Percentiles rank a stretch among this genome's conserved stretches.
Conservation (phyloP, 352 stramenopile genomes). For the Phytophthora quininea region DNA sequence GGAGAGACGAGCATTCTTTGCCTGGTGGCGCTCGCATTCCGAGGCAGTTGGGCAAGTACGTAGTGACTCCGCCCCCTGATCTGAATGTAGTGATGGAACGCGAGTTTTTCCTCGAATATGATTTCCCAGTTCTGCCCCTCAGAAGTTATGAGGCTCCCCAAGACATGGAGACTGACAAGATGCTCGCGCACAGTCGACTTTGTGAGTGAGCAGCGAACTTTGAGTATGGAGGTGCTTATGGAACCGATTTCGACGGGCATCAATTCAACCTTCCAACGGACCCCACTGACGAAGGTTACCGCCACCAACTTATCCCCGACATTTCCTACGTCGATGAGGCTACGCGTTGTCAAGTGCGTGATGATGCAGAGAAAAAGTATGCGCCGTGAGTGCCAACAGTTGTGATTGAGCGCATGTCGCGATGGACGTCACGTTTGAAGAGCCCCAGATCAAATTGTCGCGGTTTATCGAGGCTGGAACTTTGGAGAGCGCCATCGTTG, state of each 20-base stretch:
- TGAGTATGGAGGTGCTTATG: neutral
- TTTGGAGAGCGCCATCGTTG: constrained; percentile 30
- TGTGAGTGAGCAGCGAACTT: no score
- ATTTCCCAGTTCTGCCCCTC: neutral
- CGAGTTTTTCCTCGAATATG: neutral
- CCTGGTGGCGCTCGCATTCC: no score
- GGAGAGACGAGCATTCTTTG: no score
- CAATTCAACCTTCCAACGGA: neutral
- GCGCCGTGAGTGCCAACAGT: constrained; percentile 5
- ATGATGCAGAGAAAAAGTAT: constrained; percentile 8
- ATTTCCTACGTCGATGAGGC: constrained; percentile 9
- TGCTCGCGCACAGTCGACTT: neutral
- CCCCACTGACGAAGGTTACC: neutral
- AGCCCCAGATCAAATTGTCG: constrained; percentile 8
- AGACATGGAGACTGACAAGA: neutral
- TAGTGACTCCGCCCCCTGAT: neutral
- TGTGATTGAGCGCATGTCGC: neutral
- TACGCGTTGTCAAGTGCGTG: constrained; percentile 4
- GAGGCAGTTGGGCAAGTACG: constrained; percentile 31
- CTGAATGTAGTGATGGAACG: neutral
- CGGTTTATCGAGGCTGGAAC: constrained; percentile 33
- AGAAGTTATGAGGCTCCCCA: neutral
- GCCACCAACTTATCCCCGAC: constrained; percentile 8
- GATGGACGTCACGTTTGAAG: neutral
- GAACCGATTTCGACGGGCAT: neutral